These are phyloP conservation scores for Fragilariopsis cylindrus DNA, from an alignment of 108 stramenopile genomes.

Conservation along the genomic window DNA sequence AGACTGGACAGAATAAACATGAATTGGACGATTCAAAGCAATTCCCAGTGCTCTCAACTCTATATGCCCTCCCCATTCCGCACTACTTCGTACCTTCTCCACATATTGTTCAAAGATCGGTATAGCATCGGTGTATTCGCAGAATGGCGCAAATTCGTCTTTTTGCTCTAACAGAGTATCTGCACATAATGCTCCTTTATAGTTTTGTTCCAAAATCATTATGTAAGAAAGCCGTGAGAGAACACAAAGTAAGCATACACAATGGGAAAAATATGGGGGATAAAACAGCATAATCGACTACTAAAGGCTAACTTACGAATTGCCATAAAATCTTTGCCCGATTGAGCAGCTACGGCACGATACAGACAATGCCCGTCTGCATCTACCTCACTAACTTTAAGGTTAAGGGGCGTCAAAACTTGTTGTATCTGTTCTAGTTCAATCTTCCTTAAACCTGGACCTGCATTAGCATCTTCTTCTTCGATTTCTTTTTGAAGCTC, in stretches of 20 bases:
- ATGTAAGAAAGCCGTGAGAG: background rate
- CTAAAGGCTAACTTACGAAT: conserved; percentile 38
- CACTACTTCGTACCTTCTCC: conserved; percentile 66
- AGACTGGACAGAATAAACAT: conserved; percentile 73
- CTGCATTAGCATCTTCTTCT: conserved; percentile 57
- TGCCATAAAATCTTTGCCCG: conserved; percentile 31
- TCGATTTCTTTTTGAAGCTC: conserved; percentile 52
- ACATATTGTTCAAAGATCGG: conserved; percentile 83
- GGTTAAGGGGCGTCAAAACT: conserved; percentile 44
- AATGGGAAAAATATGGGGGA: too few relatives aligned
- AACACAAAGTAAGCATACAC: background rate
- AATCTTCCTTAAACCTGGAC: conserved; percentile 58
- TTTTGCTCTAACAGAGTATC: conserved; percentile 52
- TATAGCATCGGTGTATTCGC: conserved; percentile 67
- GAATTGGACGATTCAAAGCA: conserved; percentile 82
- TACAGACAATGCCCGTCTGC: conserved; percentile 97
- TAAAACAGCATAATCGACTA: too few relatives aligned
- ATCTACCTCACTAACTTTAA: conserved; percentile 78
- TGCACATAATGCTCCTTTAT: conserved; percentile 64
- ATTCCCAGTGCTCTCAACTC: conserved; percentile 87
- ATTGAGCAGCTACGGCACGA: conserved; percentile 87
- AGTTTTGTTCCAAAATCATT: background rate
- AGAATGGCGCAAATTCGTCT: conserved; percentile 91
- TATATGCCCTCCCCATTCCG: conserved; percentile 98
- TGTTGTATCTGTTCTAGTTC: conserved; percentile 63